These are phyloP conservation scores for Sanghuangporus sanghuang DNA, from an alignment of 1,284 basidiomycete genomes.

Conservation along the genomic window DNA sequence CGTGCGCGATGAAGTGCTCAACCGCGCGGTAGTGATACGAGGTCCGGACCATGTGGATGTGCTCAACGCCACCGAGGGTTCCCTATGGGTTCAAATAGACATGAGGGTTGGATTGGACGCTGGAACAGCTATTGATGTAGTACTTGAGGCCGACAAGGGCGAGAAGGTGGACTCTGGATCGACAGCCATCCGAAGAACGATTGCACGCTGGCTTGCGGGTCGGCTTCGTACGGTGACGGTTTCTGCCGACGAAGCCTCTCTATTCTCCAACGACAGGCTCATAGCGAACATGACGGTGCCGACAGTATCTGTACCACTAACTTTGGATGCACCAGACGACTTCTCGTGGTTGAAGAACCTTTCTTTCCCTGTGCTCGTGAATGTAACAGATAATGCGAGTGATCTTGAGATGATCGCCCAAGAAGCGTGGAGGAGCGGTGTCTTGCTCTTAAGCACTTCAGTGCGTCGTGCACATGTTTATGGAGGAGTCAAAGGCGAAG, in stretches of 20 bases:
- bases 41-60: constrained; percentile 60
- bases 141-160: constrained; percentile 30
- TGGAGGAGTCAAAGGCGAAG: constrained; percentile 43
- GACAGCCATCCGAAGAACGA: constrained; percentile 47
- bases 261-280: constrained; percentile 27
- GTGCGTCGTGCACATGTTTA: constrained; percentile 39
- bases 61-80: constrained; percentile 55
- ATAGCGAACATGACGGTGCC: constrained; percentile 44
- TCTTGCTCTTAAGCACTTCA: constrained; percentile 37
- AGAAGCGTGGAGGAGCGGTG: constrained; percentile 54
- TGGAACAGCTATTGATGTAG: constrained; percentile 46
- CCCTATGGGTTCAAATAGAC: constrained; percentile 54
- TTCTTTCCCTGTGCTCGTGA: constrained; percentile 46
- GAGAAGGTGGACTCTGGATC: constrained; percentile 36
- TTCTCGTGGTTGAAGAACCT: constrained; percentile 56
- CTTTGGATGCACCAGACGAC: constrained; percentile 43
- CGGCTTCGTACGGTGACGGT: constrained; percentile 52
- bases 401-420: constrained; percentile 46
- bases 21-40: constrained; percentile 47
- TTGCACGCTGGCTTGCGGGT: constrained; percentile 62
- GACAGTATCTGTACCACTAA: constrained; percentile 51
- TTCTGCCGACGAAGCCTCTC: constrained; percentile 40
- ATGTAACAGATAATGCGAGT: constrained; percentile 48
- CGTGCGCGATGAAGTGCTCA: constrained; percentile 53
- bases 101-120: constrained; percentile 60